Base-by-base conservation (phyloP, 441 rosid species). In the Adansonia madagascariensis region DNA sequence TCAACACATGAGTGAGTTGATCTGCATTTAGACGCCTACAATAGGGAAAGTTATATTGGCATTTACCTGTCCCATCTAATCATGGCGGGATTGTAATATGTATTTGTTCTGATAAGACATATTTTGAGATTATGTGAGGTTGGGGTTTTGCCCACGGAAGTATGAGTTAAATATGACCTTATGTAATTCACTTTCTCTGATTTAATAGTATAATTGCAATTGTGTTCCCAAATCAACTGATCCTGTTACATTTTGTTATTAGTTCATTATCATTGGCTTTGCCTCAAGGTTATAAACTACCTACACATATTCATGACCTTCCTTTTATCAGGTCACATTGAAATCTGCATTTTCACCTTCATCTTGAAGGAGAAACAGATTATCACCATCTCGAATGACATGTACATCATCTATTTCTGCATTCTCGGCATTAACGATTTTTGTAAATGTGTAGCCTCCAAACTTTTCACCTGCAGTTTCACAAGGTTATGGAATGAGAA, bases 371-470 rank as follows among this genome's bases (percentile, higher is more conserved):
- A 91, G 90, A 85, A 88, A 91, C 87, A 96, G 92, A 81, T 92
- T 89, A 88, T 96, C 99, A 79, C 97, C 97, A 73, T 96, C 99
- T 81, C 98, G 88, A 88, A 96, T 87, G 78, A 94, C 97, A 81
- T 78, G 27, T 79, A 87, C 79, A 82, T 92, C 95, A 79, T 92
- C 96, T 81, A 96, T 88, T 81, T 90, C 97, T 74, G 98, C 91
- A 9, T 89, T 91, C 77, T 91, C 94, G 2, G 83, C 92, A 83
- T 84, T 88, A 53, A 85, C 64, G 71, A 96, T 86, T 82, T 83
- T 85, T 52, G 86, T 84, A 80, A 88, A 89, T 71, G 24, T 85
- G 89, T 78, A 72, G 76, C 88, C 89, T 83, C 91, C 94, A 71
- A 86, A 90, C 88, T 89, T 96, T 71, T 91, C 91, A 81, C 98